Base-by-base conservation (phyloP, 176 grass and related monocot genomes). In the Themeda triandra region DNA sequence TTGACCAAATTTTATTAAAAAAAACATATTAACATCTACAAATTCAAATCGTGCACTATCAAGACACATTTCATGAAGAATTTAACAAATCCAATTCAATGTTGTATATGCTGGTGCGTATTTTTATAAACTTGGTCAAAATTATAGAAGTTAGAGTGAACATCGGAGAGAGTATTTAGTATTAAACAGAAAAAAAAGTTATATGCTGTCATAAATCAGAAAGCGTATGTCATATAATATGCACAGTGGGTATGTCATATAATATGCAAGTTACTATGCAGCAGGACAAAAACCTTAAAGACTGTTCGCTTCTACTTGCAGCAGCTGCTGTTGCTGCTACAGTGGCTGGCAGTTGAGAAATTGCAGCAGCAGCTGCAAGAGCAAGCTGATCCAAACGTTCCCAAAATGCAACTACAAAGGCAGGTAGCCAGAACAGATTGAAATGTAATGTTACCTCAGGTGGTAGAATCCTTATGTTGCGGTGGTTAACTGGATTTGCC, bases 401-500 rank as follows among this genome's bases (percentile, higher is more conserved):
- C 54, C 54, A 59, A 59, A 24, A 46, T 78, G 35, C 62, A 75
- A 35, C 15, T 75, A 75, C 10, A 54, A 53, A 37, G 45, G 21
- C 30, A 68, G 46, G 36, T 45, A 80, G 48, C 23, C 53, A 54
- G 19, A 71, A 83, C 19, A 49, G 80, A 80, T 56, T 84, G 14
- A 77, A 62, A 24, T 62, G 21, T 17, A 68, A 67, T 64, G 44
- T 85, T 84, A 92, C 81, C 91, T 87, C 85, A 32, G 91, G 73
- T 78, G 81, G 87, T 62, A 90, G 37, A 72, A 87, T 85, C 75
- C 87, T 82, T 75, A 74, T 58, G 63, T 79, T 87, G 68, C 82
- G 75, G 72, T 82, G 85, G 28, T 84, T 87, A 73, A 87, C 81
- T 85, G 87, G 82, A 85, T 89, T 85, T 78, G 68, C 60, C 66